These are phyloP conservation scores for Epichloe aotearoae DNA, from an alignment of 2,329 filamentous ascomycete species.

Conservation along the genomic window DNA sequence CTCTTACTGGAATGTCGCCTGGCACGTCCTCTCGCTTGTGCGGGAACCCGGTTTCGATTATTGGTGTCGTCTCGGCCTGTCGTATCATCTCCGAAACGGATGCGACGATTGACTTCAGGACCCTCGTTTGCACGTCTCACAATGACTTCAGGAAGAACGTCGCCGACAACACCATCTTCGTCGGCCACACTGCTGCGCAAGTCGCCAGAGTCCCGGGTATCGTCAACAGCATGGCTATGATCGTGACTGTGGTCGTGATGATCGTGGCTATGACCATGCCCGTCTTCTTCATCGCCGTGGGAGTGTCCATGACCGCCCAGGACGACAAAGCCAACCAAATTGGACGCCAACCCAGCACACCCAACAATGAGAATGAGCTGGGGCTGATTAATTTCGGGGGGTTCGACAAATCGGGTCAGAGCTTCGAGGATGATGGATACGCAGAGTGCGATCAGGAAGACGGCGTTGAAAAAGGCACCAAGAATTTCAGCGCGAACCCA, in stretches of 20 bases:
- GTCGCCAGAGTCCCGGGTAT: slow-evolving; percentile 32
- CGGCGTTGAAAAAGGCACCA: slow-evolving; percentile 91
- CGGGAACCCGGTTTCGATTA: slow-evolving; percentile 18
- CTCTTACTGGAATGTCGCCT: slow-evolving; percentile 33
- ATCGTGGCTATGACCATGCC: slow-evolving; percentile 37
- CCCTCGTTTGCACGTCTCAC: slow-evolving; percentile 34
- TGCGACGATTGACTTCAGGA: slow-evolving; percentile 24
- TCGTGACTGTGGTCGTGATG: slow-evolving; percentile 25
- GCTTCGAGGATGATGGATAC: slow-evolving; percentile 94
- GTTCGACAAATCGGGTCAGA: slow-evolving; percentile 80
- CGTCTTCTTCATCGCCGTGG: slow-evolving; percentile 47
- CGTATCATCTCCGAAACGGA: slow-evolving; percentile 24
- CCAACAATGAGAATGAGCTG: slow-evolving; percentile 83
- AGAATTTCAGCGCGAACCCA: slow-evolving; percentile 97
- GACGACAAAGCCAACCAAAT: slow-evolving; percentile 76
- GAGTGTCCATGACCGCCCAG: slow-evolving; percentile 89
- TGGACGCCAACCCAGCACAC: slow-evolving; percentile 71
- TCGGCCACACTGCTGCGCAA: slow-evolving; percentile 33
- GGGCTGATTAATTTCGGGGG: slow-evolving; percentile 74
- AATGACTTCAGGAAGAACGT: slow-evolving; percentile 49
- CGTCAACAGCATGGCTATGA: slow-evolving; percentile 32
- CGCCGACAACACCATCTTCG: slow-evolving; percentile 43
- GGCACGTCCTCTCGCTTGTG: slow-evolving; percentile 25
- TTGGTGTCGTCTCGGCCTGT: slow-evolving; percentile 15
- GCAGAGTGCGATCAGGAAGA: slow-evolving; percentile 93